Evolutionary conservation across 1,284 basidiomycete species (phyloP).

Genomic region (Ceratobasidium theobromae): DNA sequence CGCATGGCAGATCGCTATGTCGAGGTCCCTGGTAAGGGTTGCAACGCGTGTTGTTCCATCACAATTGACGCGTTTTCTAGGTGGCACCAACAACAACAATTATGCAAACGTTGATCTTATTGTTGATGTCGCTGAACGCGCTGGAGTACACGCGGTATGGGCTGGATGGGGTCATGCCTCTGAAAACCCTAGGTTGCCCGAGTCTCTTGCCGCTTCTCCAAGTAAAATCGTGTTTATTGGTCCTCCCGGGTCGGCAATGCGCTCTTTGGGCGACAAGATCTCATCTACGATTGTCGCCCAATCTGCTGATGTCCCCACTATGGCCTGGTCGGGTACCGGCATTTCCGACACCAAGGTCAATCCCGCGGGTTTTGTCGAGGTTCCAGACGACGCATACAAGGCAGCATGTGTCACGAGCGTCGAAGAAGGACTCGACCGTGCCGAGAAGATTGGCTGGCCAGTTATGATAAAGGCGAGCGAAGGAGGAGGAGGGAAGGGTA

Average conservation of each 20-base stretch:
- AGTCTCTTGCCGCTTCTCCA: conserved; percentile 86
- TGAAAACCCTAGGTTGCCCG: conserved; percentile 98
- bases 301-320: conserved; percentile 95
- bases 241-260: conserved; percentile 98
- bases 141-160: conserved; percentile 99
- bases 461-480: conserved; percentile 99
- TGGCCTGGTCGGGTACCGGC: conserved; percentile 98
- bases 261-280: conserved; percentile 99
- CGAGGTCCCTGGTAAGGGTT: conserved; percentile 70
- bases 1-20: conserved; percentile 99
- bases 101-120: conserved; percentile 99
- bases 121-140: conserved; percentile 95
- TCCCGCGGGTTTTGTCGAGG: conserved; percentile 88
- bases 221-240: conserved; percentile 99
- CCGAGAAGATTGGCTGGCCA: conserved; percentile 91
- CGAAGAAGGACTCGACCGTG: conserved; percentile 82
- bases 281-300: conserved; percentile 99
- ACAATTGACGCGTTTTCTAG: conserved; percentile 42
- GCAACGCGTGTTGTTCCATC: not conserved
- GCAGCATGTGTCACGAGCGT: conserved; percentile 89
- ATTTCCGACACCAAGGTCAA: conserved; percentile 88
- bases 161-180: conserved; percentile 99
- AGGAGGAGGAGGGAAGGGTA: conserved; percentile 99
- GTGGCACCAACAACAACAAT: conserved; percentile 99
- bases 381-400: conserved; percentile 88